These are phyloP conservation scores for Biscogniauxia mediterranea DNA, from an alignment of 2,329 filamentous ascomycete species.

Conservation along the genomic window DNA sequence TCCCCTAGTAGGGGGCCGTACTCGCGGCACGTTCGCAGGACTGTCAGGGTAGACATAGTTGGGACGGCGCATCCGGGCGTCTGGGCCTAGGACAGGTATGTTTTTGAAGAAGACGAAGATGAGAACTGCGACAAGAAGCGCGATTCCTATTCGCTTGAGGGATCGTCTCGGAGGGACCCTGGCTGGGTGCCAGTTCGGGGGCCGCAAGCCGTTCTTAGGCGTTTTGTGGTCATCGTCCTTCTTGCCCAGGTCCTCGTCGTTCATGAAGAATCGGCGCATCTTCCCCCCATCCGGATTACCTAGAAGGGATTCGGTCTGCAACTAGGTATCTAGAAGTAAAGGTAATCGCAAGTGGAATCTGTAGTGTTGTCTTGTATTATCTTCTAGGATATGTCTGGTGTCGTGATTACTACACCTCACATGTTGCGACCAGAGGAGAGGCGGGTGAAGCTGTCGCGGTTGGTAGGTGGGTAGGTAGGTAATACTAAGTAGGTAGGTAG, in stretches of 20 bases:
- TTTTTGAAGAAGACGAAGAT: constrained; percentile 66
- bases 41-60: constrained; percentile 30
- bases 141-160: constrained; percentile 51
- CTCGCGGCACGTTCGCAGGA: constrained; percentile 10
- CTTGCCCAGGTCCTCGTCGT: constrained; percentile 57
- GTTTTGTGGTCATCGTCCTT: constrained; percentile 56
- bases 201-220: constrained; percentile 30
- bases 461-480: too few species aligned
- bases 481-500: not conserved
- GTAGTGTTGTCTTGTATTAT: not conserved
- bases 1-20: constrained; percentile 5
- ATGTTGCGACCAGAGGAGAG: not conserved
- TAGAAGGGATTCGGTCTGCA: constrained; percentile 14
- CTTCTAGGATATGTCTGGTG: not conserved
- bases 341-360: not conserved
- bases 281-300: constrained; percentile 33
- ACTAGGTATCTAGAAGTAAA: not conserved
- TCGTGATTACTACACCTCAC: not conserved
- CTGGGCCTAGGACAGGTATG: constrained; percentile 49
- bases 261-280: constrained; percentile 48
- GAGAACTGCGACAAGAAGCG: constrained; percentile 45
- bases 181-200: constrained; percentile 41
- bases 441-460: not conserved
- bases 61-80: constrained; percentile 39
- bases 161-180: constrained; percentile 50